These are phyloP conservation scores for Phylloporus arenicola DNA, from an alignment of 768 basidiomycete genomes.

Conservation along the genomic window DNA sequence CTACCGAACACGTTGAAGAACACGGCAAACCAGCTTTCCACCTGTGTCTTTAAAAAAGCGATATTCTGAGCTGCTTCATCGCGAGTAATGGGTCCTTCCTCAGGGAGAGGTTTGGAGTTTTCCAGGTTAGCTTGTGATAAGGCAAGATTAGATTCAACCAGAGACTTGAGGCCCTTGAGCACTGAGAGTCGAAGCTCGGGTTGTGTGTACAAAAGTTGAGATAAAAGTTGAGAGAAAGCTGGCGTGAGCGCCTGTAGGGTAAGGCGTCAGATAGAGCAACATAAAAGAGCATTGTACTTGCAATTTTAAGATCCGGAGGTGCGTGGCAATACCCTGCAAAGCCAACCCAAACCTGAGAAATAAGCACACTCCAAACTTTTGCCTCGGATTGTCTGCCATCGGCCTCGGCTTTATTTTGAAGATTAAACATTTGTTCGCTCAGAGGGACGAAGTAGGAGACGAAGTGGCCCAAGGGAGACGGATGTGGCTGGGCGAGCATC, in stretches of 20 bases:
- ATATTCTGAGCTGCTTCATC: constrained; percentile 64
- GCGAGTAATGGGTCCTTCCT: constrained; percentile 39
- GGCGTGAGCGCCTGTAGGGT: constrained; percentile 59
- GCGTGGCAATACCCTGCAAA: constrained; percentile 87
- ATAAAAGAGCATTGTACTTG: constrained; percentile 24
- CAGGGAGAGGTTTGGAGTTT: constrained; percentile 22
- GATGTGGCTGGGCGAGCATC: constrained; percentile 73
- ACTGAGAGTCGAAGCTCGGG: constrained; percentile 77
- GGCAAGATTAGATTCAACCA: constrained; percentile 75
- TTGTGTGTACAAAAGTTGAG: constrained; percentile 89
- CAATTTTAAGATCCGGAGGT: constrained; percentile 68
- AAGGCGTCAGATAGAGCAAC: constrained; percentile 1
- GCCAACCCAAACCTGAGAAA: constrained; percentile 91
- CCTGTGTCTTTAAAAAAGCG: constrained; percentile 66
- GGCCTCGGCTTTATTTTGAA: constrained; percentile 73
- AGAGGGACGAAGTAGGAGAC: constrained; percentile 87
- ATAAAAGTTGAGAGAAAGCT: constrained; percentile 82
- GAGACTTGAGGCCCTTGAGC: constrained; percentile 69
- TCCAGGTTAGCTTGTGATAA: constrained; percentile 36
- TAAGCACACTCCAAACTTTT: constrained; percentile 92
- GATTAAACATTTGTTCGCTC: constrained; percentile 87
- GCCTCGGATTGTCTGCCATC: constrained; percentile 75
- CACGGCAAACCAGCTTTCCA: constrained; percentile 90
- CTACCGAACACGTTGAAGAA: constrained; percentile 95
- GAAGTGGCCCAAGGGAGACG: constrained; percentile 81